A percentile compares a stretch with the other conserved stretches of the same genome.
phyloP scores from a whole-genome alignment of 192 early-diverging fungal species.

The Linderina pennispora region DNA sequence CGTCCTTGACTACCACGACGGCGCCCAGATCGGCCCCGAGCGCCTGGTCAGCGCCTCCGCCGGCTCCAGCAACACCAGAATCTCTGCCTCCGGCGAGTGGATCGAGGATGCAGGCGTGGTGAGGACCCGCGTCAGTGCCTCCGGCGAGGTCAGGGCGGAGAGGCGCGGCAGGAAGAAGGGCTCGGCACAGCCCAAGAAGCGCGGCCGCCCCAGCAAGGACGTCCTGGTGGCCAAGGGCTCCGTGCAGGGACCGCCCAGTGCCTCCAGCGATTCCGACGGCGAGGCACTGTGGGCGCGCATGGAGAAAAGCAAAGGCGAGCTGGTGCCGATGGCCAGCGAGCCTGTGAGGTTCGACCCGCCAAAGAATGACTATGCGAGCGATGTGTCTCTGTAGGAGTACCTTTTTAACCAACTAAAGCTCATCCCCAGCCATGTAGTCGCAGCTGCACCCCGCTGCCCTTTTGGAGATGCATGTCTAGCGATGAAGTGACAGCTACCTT shows the following conservation, averaged over 20 bases:
- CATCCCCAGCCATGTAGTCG: too few species aligned
- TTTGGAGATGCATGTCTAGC: too few species aligned
- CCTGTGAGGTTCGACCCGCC: too few species aligned
- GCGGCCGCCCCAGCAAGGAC: not conserved
- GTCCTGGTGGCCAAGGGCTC: not conserved
- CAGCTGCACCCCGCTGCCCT: too few species aligned
- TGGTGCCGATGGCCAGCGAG: conserved; percentile 33
- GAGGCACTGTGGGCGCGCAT: conserved; percentile 35
- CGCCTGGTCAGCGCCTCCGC: conserved; percentile 1
- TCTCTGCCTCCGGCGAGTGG: conserved; percentile 18
- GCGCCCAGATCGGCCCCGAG: not conserved
- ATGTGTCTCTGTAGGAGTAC: too few species aligned
- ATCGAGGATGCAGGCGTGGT: conserved; percentile 30
- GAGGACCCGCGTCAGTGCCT: conserved; percentile 20
- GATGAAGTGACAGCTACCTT: too few species aligned
- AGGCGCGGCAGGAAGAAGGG: conserved; percentile 44
- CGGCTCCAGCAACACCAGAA: conserved; percentile 18
- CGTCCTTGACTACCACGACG: conserved; percentile 55
- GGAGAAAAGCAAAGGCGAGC: conserved; percentile 13
- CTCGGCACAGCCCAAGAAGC: conserved; percentile 1
- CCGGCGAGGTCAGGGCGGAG: conserved; percentile 32
- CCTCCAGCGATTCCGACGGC: conserved; percentile 24
- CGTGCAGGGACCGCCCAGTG: not conserved
- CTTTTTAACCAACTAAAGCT: too few species aligned
- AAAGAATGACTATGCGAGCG: too few species aligned